Conservation (phyloP, 208 protist genomes). For the Acanthamoeba polyphaga region DNA sequence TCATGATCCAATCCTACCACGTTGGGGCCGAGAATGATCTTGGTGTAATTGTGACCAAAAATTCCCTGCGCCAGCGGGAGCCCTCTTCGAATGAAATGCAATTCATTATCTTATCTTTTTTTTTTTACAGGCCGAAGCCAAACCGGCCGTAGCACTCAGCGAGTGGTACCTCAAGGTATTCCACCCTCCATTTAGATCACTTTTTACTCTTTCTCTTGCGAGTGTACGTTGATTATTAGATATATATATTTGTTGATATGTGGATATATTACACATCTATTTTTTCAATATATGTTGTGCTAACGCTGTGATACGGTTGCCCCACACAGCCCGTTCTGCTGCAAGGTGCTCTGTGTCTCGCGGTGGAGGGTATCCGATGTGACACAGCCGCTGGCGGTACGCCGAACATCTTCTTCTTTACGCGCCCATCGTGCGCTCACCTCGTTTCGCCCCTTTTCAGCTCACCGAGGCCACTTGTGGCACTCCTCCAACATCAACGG, state of each 20-base stretch:
- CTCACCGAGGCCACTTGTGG: constrained; percentile 29
- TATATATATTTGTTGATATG: neutral
- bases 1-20: neutral
- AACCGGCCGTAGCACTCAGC: constrained; percentile 13
- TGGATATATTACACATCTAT: neutral
- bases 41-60: neutral
- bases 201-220: neutral
- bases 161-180: constrained; percentile 59
- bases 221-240: neutral
- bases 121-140: neutral
- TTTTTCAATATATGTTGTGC: neutral
- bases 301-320: neutral
- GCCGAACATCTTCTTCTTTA: neutral
- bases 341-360: constrained; percentile 19
- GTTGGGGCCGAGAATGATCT: neutral
- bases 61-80: neutral
- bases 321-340: neutral
- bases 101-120: neutral
- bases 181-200: neutral
- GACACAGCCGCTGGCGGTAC: constrained; percentile 23
- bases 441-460: neutral
- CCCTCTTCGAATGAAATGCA: neutral
- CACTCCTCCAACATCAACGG: constrained; percentile 53
- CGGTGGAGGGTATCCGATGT: constrained; percentile 28
- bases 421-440: neutral